phyloP scores from a whole-genome alignment of 129 eudicot species.

The Escallonia herrerae region DNA sequence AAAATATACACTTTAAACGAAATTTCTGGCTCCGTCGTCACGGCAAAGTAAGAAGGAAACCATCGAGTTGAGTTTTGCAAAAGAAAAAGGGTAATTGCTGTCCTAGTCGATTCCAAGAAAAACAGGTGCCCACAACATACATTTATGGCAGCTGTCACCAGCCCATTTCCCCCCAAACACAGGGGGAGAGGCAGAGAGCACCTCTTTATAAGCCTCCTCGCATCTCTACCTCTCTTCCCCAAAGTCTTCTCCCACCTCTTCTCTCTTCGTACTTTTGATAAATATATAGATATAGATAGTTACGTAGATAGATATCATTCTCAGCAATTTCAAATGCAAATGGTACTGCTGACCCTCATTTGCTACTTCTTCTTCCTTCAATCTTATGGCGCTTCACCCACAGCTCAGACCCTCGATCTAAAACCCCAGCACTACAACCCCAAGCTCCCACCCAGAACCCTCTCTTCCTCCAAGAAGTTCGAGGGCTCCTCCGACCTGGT shows the following conservation, averaged over 20 bases:
- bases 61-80: too few relatives aligned
- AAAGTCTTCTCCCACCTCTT: not conserved
- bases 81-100: not conserved
- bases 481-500: constrained; percentile 83
- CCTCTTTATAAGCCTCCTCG: not conserved
- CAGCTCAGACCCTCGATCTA: constrained; percentile 5
- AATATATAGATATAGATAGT: too few relatives aligned
- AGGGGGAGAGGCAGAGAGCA: not conserved
- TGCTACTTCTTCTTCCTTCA: constrained; percentile 5
- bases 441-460: constrained; percentile 33
- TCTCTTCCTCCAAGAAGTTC: constrained; percentile 53
- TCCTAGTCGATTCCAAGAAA: not conserved
- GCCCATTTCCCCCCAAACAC: constrained; percentile 32
- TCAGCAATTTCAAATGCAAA: too few relatives aligned
- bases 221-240: not conserved
- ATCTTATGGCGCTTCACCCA: not conserved
- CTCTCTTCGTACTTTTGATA: too few relatives aligned
- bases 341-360: not conserved
- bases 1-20: too few relatives aligned
- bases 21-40: too few relatives aligned
- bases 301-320: too few relatives aligned
- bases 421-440: constrained; percentile 37
- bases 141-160: constrained; percentile 68
- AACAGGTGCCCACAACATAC: constrained; percentile 8
- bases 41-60: too few relatives aligned